phyloP scores from a whole-genome alignment of 768 basidiomycete genomes.

The Ephemerocybe angulata region DNA sequence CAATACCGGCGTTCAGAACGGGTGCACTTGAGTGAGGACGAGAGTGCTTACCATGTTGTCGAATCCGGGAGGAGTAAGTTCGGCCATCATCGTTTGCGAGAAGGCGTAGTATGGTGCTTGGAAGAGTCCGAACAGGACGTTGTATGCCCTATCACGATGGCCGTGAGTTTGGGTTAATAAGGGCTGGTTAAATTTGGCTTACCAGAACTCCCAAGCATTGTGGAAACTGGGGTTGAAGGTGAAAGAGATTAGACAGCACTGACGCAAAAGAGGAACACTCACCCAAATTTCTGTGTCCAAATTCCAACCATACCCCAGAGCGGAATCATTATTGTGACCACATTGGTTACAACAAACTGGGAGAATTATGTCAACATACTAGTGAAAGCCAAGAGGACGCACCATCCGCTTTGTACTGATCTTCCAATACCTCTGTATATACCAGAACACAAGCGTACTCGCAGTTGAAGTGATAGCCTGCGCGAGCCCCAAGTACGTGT shows the following conservation, averaged over 20 bases:
- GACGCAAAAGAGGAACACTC: conserved; percentile 14
- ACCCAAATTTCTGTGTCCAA: conserved; percentile 76
- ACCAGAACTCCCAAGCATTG: conserved; percentile 88
- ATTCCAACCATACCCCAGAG: conserved; percentile 86
- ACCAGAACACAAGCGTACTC: conserved; percentile 78
- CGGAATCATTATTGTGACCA: conserved; percentile 73
- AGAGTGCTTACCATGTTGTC: conserved; percentile 57
- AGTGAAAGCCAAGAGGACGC: conserved; percentile 8
- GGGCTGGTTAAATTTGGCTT: conserved; percentile 8
- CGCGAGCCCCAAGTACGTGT: conserved; percentile 71
- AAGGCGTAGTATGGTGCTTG: conserved; percentile 88
- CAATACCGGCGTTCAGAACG: not conserved
- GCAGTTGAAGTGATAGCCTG: conserved; percentile 74
- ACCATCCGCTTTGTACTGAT: conserved; percentile 82
- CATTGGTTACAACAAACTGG: conserved; percentile 74
- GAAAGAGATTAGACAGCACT: not conserved
- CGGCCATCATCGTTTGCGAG: conserved; percentile 86
- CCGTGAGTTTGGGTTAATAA: not conserved
- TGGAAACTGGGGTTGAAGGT: conserved; percentile 44
- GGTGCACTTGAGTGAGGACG: not conserved
- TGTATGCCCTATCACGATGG: conserved; percentile 57
- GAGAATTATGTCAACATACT: not conserved
- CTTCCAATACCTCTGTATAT: conserved; percentile 76
- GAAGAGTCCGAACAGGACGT: conserved; percentile 75
- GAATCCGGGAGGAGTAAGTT: conserved; percentile 82